Evolutionary conservation across 345 rosid species (phyloP).

Genomic region (Pistacia vera): DNA sequence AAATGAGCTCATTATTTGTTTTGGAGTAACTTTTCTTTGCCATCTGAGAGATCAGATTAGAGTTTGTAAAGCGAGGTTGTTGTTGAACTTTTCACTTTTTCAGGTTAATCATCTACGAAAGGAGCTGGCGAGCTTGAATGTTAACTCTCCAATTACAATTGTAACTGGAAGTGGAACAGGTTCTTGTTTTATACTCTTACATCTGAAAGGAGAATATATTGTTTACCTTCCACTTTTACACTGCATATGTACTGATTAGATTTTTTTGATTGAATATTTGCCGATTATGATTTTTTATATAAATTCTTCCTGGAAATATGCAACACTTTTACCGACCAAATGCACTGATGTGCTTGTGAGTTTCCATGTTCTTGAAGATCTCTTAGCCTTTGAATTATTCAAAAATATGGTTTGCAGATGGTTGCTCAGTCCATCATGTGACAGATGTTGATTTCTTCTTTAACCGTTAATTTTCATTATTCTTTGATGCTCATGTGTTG

Average conservation of each 20-base stretch:
- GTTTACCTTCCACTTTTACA: background rate
- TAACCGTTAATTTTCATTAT: background rate
- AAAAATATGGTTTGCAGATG: background rate
- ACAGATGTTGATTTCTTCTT: background rate
- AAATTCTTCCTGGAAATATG: background rate
- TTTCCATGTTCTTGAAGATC: background rate
- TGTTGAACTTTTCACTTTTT: constrained; percentile 18
- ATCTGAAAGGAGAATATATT: background rate
- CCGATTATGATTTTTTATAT: constrained; percentile 6
- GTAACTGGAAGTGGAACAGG: constrained; percentile 75
- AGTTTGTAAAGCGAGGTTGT: constrained; percentile 13
- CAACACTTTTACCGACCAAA: constrained; percentile 1
- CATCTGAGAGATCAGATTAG: constrained; percentile 9
- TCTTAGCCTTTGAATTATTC: background rate
- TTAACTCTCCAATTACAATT: constrained; percentile 69
- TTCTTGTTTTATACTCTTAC: constrained; percentile 23
- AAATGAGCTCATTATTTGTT: background rate
- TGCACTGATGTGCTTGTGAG: background rate
- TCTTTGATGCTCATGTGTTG: background rate
- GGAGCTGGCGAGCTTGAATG: constrained; percentile 64
- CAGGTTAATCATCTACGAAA: constrained; percentile 77
- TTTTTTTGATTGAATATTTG: background rate
- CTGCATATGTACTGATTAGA: constrained; percentile 4
- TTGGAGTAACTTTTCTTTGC: background rate
- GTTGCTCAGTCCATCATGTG: background rate